A percentile compares a stretch with the other conserved stretches of the same genome.
These are phyloP conservation scores for Annulohypoxylon stygium DNA, from an alignment of 495 filamentous ascomycete species.

Conservation along the genomic window DNA sequence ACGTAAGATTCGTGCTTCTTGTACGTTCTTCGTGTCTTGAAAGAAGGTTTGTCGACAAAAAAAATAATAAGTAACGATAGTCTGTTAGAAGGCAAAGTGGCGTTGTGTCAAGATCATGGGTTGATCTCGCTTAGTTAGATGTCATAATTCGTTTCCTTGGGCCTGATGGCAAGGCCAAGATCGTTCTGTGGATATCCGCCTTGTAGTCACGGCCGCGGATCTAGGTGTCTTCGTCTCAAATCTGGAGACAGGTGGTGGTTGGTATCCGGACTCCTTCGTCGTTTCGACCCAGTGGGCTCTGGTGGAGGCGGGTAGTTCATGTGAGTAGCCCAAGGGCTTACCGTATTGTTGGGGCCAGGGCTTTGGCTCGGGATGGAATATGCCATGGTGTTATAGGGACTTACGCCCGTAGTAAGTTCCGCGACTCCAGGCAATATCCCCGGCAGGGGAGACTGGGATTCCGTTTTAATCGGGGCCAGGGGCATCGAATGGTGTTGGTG, in stretches of 20 bases:
- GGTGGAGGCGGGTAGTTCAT: constrained; percentile 54
- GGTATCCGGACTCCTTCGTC: constrained; percentile 59
- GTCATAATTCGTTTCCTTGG: constrained; percentile 13
- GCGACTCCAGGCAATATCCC: constrained; percentile 64
- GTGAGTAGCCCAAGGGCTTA: constrained; percentile 60
- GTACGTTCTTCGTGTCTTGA: constrained; percentile 4
- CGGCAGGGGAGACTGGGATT: constrained; percentile 44
- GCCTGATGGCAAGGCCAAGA: constrained; percentile 1
- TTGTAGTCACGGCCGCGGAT: constrained; percentile 41
- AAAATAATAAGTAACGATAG: neutral
- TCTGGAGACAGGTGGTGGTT: constrained; percentile 55
- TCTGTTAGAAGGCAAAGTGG: constrained; percentile 4
- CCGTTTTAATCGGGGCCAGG: constrained; percentile 61
- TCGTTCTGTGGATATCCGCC: constrained; percentile 7
- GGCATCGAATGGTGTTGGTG: constrained; percentile 48
- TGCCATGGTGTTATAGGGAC: constrained; percentile 66
- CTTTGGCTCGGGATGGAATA: constrained; percentile 58
- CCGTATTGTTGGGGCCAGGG: constrained; percentile 54
- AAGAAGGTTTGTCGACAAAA: neutral
- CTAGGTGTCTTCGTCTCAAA: constrained; percentile 59
- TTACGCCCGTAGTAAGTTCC: constrained; percentile 68
- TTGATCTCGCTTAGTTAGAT: constrained; percentile 6
- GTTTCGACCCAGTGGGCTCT: constrained; percentile 52
- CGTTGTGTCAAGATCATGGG: neutral
- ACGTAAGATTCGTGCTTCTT: neutral